phyloP scores from a whole-genome alignment of 371 early-diverging fungal species.

The Mucor piriformis region DNA sequence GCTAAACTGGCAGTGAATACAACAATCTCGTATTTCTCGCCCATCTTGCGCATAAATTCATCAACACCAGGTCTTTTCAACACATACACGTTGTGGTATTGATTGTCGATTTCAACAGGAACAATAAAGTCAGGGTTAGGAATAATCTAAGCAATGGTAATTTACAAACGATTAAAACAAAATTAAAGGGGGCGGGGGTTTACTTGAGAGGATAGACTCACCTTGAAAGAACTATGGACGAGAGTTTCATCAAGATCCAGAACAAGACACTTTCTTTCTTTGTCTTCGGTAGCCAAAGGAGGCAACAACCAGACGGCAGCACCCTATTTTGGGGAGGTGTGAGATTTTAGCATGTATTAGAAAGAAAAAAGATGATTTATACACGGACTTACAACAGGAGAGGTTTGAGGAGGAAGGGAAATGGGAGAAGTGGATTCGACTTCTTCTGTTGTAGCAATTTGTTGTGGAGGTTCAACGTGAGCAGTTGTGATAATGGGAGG shows the following conservation, averaged over 20 bases:
- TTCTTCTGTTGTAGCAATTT: neutral
- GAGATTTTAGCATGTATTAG: no score
- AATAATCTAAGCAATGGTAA: slow-evolving; percentile 51
- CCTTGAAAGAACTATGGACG: slow-evolving; percentile 68
- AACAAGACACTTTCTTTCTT: slow-evolving; percentile 57
- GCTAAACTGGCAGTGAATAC: slow-evolving; percentile 95
- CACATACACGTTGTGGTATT: slow-evolving; percentile 92
- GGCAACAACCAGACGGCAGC: slow-evolving; percentile 41
- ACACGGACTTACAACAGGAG: slow-evolving; percentile 19
- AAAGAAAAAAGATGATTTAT: neutral
- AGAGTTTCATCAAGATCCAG: slow-evolving; percentile 72
- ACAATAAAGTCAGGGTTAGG: slow-evolving; percentile 87
- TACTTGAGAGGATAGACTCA: no score
- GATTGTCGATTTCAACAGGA: slow-evolving; percentile 89
- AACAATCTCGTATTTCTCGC: slow-evolving; percentile 89
- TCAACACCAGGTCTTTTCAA: slow-evolving; percentile 95
- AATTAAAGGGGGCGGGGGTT: no score
- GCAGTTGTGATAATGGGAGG: slow-evolving; percentile 21
- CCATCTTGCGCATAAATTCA: slow-evolving; percentile 86
- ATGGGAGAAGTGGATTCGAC: slow-evolving; percentile 18
- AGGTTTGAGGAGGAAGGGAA: slow-evolving; percentile 19
- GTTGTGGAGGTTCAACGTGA: slow-evolving; percentile 1
- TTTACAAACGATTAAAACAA: no score
- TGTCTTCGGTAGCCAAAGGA: slow-evolving; percentile 43
- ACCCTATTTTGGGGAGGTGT: no score